Evolutionary conservation across 2,329 filamentous ascomycete species (phyloP), one percentile per base, ranked within the genome.

Genomic region (Coniella lustricola): DNA sequence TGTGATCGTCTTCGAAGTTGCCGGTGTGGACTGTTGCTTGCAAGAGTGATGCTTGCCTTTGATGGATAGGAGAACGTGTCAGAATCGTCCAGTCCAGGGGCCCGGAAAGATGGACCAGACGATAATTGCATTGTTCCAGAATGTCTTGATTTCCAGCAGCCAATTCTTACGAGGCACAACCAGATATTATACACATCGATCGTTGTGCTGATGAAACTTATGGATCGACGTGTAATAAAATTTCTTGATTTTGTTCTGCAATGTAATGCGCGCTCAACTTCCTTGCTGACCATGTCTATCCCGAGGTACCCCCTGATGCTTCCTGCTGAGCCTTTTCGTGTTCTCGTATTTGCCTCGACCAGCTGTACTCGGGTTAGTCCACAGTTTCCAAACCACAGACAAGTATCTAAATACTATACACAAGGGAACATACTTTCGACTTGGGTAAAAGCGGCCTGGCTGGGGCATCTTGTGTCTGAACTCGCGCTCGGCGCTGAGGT

Each of bases 381-480:
- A 18, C n/a, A n/a, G n/a, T n/a, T n/a, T n/a, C n/a, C n/a, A n/a
- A n/a, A n/a, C n/a, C n/a, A n/a, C n/a, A n/a, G n/a, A n/a, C n/a
- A n/a, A n/a, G n/a, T n/a, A n/a, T n/a, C n/a, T n/a, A n/a, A n/a
- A n/a, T n/a, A n/a, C n/a, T n/a, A n/a, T n/a, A n/a, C n/a, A n/a
- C n/a, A n/a, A n/a, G n/a, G n/a, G n/a, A 37, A 67, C 85, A 62
- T 75, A 91, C 87, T 88, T 84, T 80, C 88, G 79, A 72, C 87
- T 93, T 32, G 88, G 88, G 71, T 81, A 93, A 76, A 93, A 93
- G 59, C 85, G 74, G 59, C 78, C 82, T 48, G 78, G 77, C 68
- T 89, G 85, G 46, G 88, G 88, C 79, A 94, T 89, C 69, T 78
- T 82, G 61, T 84, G 75, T 60, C 88, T 78, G 62, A 78, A 69